Conservation (phyloP, 139 green algal species). For the Closterium sp. region DNA sequence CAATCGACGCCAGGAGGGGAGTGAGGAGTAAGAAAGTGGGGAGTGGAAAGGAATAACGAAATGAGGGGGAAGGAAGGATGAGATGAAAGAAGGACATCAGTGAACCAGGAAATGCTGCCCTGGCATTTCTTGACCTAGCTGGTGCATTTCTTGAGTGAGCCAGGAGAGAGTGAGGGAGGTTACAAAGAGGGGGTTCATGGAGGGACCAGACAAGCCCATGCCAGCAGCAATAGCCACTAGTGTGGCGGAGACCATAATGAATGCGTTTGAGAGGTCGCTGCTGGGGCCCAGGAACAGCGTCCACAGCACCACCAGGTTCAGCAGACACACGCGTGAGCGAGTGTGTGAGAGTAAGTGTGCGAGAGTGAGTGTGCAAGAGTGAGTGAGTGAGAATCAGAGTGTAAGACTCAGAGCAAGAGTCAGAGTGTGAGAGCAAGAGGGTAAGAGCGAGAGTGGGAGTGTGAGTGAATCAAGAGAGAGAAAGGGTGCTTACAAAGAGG, state of each 20-base stretch:
- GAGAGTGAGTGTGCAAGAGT: too few relatives aligned
- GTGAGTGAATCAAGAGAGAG: background rate
- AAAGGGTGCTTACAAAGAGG: background rate
- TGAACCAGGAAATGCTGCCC: too few relatives aligned
- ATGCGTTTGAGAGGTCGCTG: background rate
- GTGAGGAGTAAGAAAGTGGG: too few relatives aligned
- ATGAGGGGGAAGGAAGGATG: too few relatives aligned
- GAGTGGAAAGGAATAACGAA: too few relatives aligned
- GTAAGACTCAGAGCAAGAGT: background rate
- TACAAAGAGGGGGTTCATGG: background rate
- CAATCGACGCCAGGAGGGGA: too few relatives aligned
- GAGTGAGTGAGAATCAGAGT: too few relatives aligned
- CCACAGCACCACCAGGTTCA: constrained; percentile 11
- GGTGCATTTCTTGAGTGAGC: too few relatives aligned
- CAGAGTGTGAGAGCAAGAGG: background rate
- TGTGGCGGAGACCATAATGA: background rate
- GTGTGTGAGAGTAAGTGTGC: background rate
- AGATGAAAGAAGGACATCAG: too few relatives aligned
- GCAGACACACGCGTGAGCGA: background rate
- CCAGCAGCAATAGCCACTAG: background rate
- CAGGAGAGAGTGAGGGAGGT: background rate
- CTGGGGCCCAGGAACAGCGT: background rate
- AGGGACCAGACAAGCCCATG: background rate
- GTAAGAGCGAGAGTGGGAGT: background rate
- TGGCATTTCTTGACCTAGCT: too few relatives aligned